Base-by-base conservation (phyloP, 2,329 filamentous ascomycete genomes). In the Pseudocercospora fuligena region DNA sequence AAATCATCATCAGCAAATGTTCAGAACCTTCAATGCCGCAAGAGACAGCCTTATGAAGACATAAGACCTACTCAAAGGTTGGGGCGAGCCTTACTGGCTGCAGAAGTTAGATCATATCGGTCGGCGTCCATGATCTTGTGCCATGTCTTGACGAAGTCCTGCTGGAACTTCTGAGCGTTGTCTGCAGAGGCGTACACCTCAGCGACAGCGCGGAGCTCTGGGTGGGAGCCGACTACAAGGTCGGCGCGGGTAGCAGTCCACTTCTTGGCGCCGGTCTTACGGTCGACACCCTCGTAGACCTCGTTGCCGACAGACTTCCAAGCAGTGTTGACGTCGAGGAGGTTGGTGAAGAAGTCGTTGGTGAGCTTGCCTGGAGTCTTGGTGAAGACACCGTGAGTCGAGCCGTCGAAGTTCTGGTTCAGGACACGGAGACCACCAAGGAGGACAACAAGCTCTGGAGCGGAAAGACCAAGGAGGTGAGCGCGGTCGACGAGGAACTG, bases 291-390 rank as follows among this genome's bases (percentile, higher is more conserved):
- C 68, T 88, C 85, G 78, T 86, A 93, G 60, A 84, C 63, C 73
- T 92, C 90, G 62, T 79, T 80, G 65, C 81, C 80, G 46, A 80
- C 80, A 0, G 85, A 74, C 80, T 87, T 88, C 91, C 91, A 93
- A 23, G 80, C 82, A 6, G 86, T 91, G 78, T 80, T 81, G 73
- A 85, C 86, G 74, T 92, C 90, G 25, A 94, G 86, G 1, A 94
- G 83, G 81, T 93, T 93, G 79, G 92, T 86, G 75, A 94, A 94
- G 85, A 92, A 94, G 81, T 93, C 91, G 79, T 91, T 93, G 75
- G 88, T 91, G 73, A 94, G 83, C 72, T 87, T 80, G 49, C 91
- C 91, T 0, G 90, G 89, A 7, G 82, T 83, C 72, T 84, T 83
- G 64, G 91, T 94, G 75, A 93, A 84, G 65, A 93, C 85, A 66